A percentile compares a stretch with the other conserved stretches of the same genome.
Conservation (phyloP, 2,329 filamentous ascomycete species). For the Blastomyces gilchristii region DNA sequence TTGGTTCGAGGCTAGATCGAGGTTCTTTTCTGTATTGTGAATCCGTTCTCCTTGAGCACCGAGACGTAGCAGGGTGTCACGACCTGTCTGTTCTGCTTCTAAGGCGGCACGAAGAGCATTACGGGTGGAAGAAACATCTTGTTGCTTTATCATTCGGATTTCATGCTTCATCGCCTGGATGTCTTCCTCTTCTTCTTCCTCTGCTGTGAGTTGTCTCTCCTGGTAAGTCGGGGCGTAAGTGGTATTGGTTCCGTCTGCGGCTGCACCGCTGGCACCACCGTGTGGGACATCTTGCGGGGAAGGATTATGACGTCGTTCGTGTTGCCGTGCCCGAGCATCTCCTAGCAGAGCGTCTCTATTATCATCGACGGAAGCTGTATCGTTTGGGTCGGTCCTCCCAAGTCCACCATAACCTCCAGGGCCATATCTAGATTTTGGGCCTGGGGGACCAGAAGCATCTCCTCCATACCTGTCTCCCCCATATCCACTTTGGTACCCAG, state of each 20-base stretch:
- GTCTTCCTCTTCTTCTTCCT: conserved; percentile 68
- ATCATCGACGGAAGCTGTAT: conserved; percentile 42
- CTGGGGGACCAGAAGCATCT: conserved; percentile 19
- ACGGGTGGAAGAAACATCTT: conserved; percentile 61
- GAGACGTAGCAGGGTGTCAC: conserved; percentile 61
- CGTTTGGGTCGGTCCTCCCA: conserved; percentile 40
- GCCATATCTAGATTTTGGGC: conserved; percentile 38
- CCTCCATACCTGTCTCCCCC: conserved; percentile 45
- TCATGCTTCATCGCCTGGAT: conserved; percentile 44
- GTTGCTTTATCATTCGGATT: conserved; percentile 64
- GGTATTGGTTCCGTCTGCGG: conserved; percentile 11
- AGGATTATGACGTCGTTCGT: conserved; percentile 34
- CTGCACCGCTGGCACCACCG: conserved; percentile 16
- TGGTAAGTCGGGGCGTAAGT: conserved; percentile 42
- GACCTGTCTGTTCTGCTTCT: conserved; percentile 60
- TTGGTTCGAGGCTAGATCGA: conserved; percentile 69
- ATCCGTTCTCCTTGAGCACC: conserved; percentile 70
- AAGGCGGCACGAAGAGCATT: conserved; percentile 59
- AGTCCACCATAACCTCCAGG: conserved; percentile 48
- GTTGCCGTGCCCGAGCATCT: conserved; percentile 42
- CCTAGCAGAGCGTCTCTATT: conserved; percentile 51
- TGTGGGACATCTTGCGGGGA: conserved; percentile 22
- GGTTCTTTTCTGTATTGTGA: conserved; percentile 70
- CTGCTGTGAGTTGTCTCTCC: conserved; percentile 67
- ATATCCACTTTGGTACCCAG: conserved; percentile 40